Evolutionary conservation across 148 eudicot genomes (phyloP).

Genomic region (Nepenthes mirabilis): DNA sequence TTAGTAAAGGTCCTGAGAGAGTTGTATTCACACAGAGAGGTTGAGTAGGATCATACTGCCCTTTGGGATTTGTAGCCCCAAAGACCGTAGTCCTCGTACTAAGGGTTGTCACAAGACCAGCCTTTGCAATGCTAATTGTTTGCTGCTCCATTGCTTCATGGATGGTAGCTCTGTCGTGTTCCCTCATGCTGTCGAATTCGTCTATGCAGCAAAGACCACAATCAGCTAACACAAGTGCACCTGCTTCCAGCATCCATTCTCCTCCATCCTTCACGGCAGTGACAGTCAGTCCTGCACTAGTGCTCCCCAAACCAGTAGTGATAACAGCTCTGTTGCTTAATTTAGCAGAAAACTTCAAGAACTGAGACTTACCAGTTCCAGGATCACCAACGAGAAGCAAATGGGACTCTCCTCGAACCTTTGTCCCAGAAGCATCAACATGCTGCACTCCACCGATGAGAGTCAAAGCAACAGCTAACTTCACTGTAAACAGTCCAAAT

Average conservation of each 20-base stretch:
- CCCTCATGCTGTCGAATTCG: slow-evolving; percentile 96
- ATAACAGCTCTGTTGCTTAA: slow-evolving; percentile 86
- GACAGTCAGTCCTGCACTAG: slow-evolving; percentile 95
- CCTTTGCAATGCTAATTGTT: slow-evolving; percentile 95
- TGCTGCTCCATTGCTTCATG: slow-evolving; percentile 99
- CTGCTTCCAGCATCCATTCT: slow-evolving; percentile 99
- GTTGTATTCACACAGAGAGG: slow-evolving; percentile 86
- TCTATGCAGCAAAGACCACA: slow-evolving; percentile 98
- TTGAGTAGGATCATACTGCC: slow-evolving; percentile 90
- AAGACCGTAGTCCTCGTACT: slow-evolving; percentile 83
- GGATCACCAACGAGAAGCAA: slow-evolving; percentile 97
- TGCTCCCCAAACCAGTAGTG: slow-evolving; percentile 90
- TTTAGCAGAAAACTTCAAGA: slow-evolving; percentile 81
- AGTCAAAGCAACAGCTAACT: slow-evolving; percentile 88
- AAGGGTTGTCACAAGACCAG: slow-evolving; percentile 95
- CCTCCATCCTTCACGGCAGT: slow-evolving; percentile 97
- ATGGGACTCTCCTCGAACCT: slow-evolving; percentile 94
- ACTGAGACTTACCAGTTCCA: slow-evolving; percentile 92
- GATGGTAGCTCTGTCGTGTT: slow-evolving; percentile 95
- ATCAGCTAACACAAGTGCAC: slow-evolving; percentile 94
- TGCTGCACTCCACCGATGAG: slow-evolving; percentile 98
- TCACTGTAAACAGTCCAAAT: slow-evolving; percentile 92
- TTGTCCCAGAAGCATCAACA: slow-evolving; percentile 91
- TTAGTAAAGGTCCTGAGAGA: slow-evolving; percentile 90
- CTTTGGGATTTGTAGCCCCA: slow-evolving; percentile 98